Percentiles rank a stretch among this genome's conserved stretches.
These are phyloP conservation scores for Aegilops tauschii DNA, from an alignment of 176 grass and related monocot genomes.

Conservation along the genomic window DNA sequence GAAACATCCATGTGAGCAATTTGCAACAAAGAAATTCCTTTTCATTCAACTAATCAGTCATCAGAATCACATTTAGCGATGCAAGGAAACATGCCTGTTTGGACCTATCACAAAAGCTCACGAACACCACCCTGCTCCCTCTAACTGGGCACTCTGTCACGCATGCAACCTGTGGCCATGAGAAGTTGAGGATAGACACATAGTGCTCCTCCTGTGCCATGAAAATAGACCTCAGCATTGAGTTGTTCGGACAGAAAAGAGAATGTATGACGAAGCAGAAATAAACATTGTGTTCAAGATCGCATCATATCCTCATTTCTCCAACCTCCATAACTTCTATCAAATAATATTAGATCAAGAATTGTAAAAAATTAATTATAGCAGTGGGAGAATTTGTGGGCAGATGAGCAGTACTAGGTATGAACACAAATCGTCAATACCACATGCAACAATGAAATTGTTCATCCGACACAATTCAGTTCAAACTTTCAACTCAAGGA, in stretches of 20 bases:
- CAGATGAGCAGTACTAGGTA: neutral
- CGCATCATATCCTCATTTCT: neutral
- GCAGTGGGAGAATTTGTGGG: neutral
- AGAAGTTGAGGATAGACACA: constrained; percentile 69
- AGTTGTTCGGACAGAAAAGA: neutral
- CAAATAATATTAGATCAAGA: neutral
- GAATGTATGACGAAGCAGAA: neutral
- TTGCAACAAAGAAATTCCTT: neutral
- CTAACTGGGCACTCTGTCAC: constrained; percentile 79
- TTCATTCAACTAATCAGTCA: neutral
- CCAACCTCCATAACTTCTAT: neutral
- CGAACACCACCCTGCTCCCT: constrained; percentile 82
- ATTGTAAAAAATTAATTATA: neutral
- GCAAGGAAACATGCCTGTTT: constrained; percentile 49
- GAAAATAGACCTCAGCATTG: neutral
- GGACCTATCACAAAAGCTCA: constrained; percentile 72
- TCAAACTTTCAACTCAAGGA: neutral
- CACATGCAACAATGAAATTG: constrained; percentile 20
- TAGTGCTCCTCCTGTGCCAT: constrained; percentile 79
- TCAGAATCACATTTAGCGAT: constrained; percentile 21
- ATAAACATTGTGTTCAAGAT: neutral
- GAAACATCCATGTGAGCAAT: neutral
- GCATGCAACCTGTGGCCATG: constrained; percentile 86
- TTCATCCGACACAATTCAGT: neutral
- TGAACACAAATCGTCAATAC: neutral